Percentiles rank a stretch among this genome's conserved stretches.
Evolutionary conservation across 2,329 filamentous ascomycete species (phyloP).

Genomic region (Aureobasidium uvarum): DNA sequence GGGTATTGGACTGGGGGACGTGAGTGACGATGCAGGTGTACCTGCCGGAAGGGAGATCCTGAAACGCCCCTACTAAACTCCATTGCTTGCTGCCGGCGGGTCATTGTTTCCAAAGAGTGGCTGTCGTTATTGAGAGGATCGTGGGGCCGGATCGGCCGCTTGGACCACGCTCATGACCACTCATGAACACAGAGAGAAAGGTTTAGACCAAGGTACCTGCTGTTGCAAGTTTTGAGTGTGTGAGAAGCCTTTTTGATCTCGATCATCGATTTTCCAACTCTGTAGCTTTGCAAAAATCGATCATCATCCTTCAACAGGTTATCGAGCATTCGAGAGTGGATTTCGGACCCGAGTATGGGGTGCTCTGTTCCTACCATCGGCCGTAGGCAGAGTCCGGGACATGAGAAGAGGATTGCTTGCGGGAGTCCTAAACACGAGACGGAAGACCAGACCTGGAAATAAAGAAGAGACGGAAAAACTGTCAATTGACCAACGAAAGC

Average conservation of each 20-base stretch:
- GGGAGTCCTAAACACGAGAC: conserved; percentile 12
- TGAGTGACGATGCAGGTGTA: conserved; percentile 10
- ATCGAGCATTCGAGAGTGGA: background rate
- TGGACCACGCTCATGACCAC: conserved; percentile 4
- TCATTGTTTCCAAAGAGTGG: conserved; percentile 21
- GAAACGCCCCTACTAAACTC: conserved; percentile 26
- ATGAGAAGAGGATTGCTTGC: conserved; percentile 4
- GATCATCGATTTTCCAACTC: background rate
- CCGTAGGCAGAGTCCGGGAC: background rate
- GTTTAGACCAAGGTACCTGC: background rate
- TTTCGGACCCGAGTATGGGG: background rate
- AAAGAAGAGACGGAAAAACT: conserved; percentile 1
- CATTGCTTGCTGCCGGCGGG: conserved; percentile 14
- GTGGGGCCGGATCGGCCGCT: conserved; percentile 26
- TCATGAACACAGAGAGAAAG: background rate
- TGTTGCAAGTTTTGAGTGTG: background rate
- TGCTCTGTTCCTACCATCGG: background rate
- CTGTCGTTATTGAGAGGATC: conserved; percentile 16
- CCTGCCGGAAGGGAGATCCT: conserved; percentile 16
- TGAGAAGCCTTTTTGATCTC: background rate
- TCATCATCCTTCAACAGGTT: background rate
- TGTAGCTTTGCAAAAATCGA: background rate
- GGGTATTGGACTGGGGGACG: background rate
- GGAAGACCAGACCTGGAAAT: conserved; percentile 12
- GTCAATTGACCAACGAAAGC: conserved; percentile 1